These are phyloP conservation scores for Penicillium rolfsii DNA, from an alignment of 2,329 filamentous ascomycete species.

Conservation along the genomic window DNA sequence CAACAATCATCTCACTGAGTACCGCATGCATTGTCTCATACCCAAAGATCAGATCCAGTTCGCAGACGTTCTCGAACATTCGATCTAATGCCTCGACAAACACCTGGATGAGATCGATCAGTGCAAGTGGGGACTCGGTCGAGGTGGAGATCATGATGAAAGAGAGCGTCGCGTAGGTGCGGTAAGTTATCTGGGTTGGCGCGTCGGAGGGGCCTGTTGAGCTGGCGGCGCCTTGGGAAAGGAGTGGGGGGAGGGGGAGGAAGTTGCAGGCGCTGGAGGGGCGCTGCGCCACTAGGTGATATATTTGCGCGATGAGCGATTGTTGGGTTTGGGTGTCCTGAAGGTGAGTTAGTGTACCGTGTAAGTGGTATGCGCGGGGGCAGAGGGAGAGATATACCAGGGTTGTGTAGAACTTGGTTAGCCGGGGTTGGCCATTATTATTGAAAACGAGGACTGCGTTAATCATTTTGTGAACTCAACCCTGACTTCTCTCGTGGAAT, in stretches of 20 bases:
- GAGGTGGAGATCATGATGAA: conserved; percentile 98
- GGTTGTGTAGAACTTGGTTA: conserved; percentile 99
- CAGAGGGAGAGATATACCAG: conserved; percentile 61
- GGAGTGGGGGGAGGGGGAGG: conserved; percentile 73
- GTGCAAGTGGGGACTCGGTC: conserved; percentile 90
- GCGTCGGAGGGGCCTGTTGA: conserved; percentile 75
- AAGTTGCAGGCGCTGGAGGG: conserved; percentile 96
- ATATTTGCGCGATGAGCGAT: conserved; percentile 95
- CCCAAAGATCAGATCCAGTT: conserved; percentile 97
- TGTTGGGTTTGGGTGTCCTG: conserved; percentile 98
- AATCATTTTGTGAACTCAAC: conserved; percentile 69
- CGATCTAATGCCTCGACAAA: conserved; percentile 95
- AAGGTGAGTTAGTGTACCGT: conserved; percentile 8
- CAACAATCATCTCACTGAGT: conserved; percentile 91
- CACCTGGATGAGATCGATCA: conserved; percentile 96
- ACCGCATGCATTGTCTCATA: conserved; percentile 95
- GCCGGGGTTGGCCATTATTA: conserved; percentile 90
- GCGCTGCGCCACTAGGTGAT: conserved; percentile 89
- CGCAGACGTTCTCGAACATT: conserved; percentile 97
- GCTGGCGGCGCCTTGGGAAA: conserved; percentile 56
- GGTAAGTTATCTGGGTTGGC: conserved; percentile 94
- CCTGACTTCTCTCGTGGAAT: background rate
- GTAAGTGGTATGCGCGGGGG: background rate
- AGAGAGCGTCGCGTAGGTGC: conserved; percentile 96
- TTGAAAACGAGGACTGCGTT: conserved; percentile 99